Base-by-base conservation (phyloP, 192 early-diverging fungal species). In the Phycomyces nitens region DNA sequence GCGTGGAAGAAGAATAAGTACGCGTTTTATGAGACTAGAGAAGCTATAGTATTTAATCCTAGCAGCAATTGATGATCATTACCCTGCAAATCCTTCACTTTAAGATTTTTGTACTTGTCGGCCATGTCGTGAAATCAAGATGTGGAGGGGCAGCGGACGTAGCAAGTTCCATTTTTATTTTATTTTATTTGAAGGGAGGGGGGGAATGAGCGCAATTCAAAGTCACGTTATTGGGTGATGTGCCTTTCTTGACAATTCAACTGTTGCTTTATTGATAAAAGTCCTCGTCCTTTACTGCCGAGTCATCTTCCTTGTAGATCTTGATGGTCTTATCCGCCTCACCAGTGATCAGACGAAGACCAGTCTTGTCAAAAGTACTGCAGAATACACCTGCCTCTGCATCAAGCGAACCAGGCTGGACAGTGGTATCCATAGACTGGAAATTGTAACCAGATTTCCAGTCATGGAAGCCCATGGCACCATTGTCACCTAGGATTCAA, bases 291-390 rank as follows among this genome's bases (percentile, higher is more conserved):
- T 69, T 69, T 16, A 84, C 79, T 15, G 93, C 92, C 50, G 85
- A 80, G 43, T 89, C 86, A 62, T 95, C 92, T 66, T 95, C 92
- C 58, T 88, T 90, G 86, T 90, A 98, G 54, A 99, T 94, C 81
- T 99, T 99, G 75, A 99, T 94, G 1, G 94, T 94, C 79, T 99
- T 99, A 74, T 99, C 97, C 0, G 95, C 96, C 74, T 98, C 97
- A 65, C 97, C 93, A 1, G 97, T 99, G 63, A 99, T 93, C 52
- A 99, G 79, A 41, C 97, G 89, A 56, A 91, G 83, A 1, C 97
- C 96, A 18, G 96, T 94, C 53, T 85, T 85, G 69, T 99, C 97
- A 86, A 99, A 99, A 3, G 92, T 87, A 49, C 91, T 92, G 64
- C 89, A 90, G 56, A 99, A 96, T 47, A 99, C 88, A 47, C 97